Percentiles rank a stretch among this genome's conserved stretches.
These are phyloP conservation scores for Microglena sp. DNA, from an alignment of 139 green algal genomes.

Conservation along the genomic window DNA sequence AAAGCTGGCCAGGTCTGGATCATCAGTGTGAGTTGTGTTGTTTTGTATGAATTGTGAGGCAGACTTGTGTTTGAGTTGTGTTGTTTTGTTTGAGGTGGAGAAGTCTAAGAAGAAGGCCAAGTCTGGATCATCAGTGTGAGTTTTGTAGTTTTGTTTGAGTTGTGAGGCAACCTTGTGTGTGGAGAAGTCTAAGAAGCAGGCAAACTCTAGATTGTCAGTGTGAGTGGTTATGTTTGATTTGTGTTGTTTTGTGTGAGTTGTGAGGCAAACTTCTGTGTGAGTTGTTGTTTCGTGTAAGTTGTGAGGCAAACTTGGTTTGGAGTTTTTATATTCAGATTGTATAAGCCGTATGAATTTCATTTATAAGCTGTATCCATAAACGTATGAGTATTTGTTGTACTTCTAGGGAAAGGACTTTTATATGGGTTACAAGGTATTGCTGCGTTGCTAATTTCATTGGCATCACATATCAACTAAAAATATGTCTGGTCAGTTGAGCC, in stretches of 20 bases:
- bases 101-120: slow-evolving; percentile 17
- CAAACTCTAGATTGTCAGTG: too few species aligned
- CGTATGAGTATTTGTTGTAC: background rate
- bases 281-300: background rate
- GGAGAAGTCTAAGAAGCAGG: slow-evolving; percentile 24
- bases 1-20: slow-evolving; percentile 12
- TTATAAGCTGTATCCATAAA: background rate
- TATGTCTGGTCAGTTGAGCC: background rate
- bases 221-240: background rate
- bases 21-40: too few species aligned
- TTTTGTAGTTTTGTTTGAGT: too few species aligned
- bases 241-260: too few species aligned
- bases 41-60: too few species aligned
- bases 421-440: background rate
- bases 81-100: slow-evolving; percentile 27
- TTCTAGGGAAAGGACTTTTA: background rate
- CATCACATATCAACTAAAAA: background rate
- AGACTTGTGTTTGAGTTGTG: too few species aligned
- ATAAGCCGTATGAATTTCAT: background rate
- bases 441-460: too few species aligned
- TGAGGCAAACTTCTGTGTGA: too few species aligned
- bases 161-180: too few species aligned
- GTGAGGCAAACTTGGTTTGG: background rate
- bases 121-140: too few species aligned
- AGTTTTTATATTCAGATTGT: background rate